Evolutionary conservation across 2,329 filamentous ascomycete species (phyloP), one percentile per base, ranked within the genome.

Genomic region (Aureobasidium vineae): DNA sequence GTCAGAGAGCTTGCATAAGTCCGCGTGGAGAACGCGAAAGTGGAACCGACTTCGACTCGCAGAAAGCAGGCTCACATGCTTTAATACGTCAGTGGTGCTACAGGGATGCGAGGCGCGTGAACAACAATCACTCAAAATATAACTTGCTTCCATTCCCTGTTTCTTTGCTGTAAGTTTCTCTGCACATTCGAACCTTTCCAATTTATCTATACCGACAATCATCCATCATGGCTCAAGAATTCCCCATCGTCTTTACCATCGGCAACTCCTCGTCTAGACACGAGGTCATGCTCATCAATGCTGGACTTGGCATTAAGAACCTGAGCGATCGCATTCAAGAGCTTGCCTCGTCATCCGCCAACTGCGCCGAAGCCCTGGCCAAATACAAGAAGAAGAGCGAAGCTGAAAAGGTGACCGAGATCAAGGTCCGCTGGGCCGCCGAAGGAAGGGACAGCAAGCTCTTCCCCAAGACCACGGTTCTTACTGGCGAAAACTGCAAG

Each of bases 201-300:
- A 28, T 7, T 38, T 15, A n/a, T 23, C 13, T 16, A 41, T 6
- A 28, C 15, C 15, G n/a, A 41, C 33, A 41, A 40, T 15, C 33
- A 28, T 21, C 45, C 43, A 50, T 40, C 45, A 64, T 64, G 61
- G n/a, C 64, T 2, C 41, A 66, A 60, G 64, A 68, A 52, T 76
- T 76, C 59, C 75, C 76, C 19, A 69, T 75, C 64, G 68, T 78
- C 52, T 78, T 78, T 71, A 77, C 73, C n/a, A 72, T 77, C 56
- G 72, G 73, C 36, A 71, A 71, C 57, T 72, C 71, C 36, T 72
- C 71, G 38, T 70, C 70, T 54, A 71, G 76, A 50, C 76, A 78
- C 66, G 76, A 78, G 69, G 71, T 75, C 31, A 69, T 74, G 60
- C 70, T 74, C 47, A 67, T 73, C 31, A 71, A 71, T 63, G 68